Evolutionary conservation across 192 early-diverging fungal genomes (phyloP).

Genomic region (Umbelopsis sp.): DNA sequence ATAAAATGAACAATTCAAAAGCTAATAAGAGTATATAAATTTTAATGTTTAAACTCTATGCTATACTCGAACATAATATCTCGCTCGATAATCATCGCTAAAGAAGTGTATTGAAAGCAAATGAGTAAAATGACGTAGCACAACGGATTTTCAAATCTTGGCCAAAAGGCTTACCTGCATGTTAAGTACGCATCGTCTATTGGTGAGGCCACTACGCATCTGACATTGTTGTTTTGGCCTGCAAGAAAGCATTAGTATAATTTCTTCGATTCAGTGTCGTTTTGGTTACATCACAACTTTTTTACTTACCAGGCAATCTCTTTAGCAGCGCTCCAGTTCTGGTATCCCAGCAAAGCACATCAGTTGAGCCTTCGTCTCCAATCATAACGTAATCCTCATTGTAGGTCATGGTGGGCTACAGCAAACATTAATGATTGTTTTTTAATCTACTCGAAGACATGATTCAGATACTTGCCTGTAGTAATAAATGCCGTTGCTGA

Average conservation of each 20-base stretch:
- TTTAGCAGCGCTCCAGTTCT: constrained; percentile 60
- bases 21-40: too few relatives aligned
- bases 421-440: neutral
- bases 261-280: neutral
- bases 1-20: too few relatives aligned
- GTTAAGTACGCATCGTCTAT: constrained; percentile 61
- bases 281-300: neutral
- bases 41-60: neutral
- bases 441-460: neutral
- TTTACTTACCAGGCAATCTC: constrained; percentile 46
- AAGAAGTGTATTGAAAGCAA: neutral
- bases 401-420: constrained; percentile 60
- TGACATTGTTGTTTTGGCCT: constrained; percentile 58
- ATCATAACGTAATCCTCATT: constrained; percentile 74
- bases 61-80: constrained; percentile 30
- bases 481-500: constrained; percentile 42
- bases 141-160: neutral
- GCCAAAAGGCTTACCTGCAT: constrained; percentile 46
- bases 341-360: constrained; percentile 74
- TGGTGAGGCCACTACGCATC: constrained; percentile 64
- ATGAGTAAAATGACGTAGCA: neutral
- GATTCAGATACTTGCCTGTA: constrained; percentile 35
- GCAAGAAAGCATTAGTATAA: neutral
- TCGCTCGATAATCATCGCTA: constrained; percentile 41
- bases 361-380: constrained; percentile 65